These are phyloP conservation scores for Phytophthora parvispora DNA, from an alignment of 352 stramenopile species.

Conservation along the genomic window DNA sequence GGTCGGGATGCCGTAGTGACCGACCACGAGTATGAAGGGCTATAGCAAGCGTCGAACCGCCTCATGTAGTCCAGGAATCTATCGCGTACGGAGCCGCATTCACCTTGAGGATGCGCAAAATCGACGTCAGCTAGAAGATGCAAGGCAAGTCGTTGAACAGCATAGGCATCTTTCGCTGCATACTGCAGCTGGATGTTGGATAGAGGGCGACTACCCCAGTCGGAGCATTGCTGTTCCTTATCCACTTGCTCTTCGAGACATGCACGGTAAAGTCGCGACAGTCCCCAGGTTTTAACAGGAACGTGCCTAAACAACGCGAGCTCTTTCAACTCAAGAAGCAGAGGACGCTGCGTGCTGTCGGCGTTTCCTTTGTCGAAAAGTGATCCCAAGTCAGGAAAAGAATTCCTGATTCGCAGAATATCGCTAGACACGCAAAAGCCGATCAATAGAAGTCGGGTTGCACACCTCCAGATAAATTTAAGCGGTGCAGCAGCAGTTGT, in stretches of 20 bases:
- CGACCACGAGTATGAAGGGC: conserved; percentile 9
- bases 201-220: conserved; percentile 62
- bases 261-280: conserved; percentile 52
- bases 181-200: conserved; percentile 57
- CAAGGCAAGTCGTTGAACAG: conserved; percentile 50
- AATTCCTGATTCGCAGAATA: conserved; percentile 55
- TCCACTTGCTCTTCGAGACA: conserved; percentile 56
- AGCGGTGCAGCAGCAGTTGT: conserved; percentile 43
- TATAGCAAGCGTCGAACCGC: conserved; percentile 11
- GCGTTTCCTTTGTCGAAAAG: neutral
- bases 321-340: conserved; percentile 66
- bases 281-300: conserved; percentile 58
- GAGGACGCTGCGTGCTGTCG: neutral
- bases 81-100: conserved; percentile 5
- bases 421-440: conserved; percentile 71
- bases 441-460: conserved; percentile 47
- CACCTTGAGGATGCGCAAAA: conserved; percentile 9
- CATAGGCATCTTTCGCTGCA: conserved; percentile 65
- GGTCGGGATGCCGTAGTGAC: conserved; percentile 11
- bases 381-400: conserved; percentile 50
- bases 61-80: conserved; percentile 18
- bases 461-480: conserved; percentile 44
- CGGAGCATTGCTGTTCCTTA: conserved; percentile 75
- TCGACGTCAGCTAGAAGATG: conserved; percentile 58
- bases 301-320: conserved; percentile 60